Evolutionary conservation across 306 rosid species (phyloP).

Genomic region (Quercus suber): DNA sequence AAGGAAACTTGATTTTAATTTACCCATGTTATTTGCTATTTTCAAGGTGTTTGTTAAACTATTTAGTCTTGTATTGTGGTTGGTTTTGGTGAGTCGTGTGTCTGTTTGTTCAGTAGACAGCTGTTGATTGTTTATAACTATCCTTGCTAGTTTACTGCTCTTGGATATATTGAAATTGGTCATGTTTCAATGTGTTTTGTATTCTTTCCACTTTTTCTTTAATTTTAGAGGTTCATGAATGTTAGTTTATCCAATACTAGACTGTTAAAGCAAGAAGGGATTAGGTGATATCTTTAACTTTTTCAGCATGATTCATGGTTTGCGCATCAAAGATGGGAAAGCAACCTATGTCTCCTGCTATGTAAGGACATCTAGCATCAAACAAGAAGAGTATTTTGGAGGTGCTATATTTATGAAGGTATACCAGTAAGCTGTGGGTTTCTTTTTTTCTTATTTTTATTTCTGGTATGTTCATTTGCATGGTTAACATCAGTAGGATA

Average conservation of each 20-base stretch:
- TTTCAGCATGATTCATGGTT: slow-evolving; percentile 95
- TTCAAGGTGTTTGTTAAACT: no score
- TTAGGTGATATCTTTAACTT: slow-evolving; percentile 16
- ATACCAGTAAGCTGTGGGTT: not conserved
- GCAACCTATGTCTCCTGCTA: slow-evolving; percentile 85
- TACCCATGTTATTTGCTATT: not conserved
- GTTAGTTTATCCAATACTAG: not conserved
- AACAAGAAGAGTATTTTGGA: slow-evolving; percentile 89
- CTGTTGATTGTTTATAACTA: no score
- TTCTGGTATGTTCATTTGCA: not conserved
- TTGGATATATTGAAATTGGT: not conserved
- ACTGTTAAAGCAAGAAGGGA: slow-evolving; percentile 1
- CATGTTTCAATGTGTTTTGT: not conserved
- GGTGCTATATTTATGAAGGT: slow-evolving; percentile 89
- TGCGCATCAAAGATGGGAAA: slow-evolving; percentile 95
- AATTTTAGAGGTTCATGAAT: not conserved
- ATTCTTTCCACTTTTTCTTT: not conserved
- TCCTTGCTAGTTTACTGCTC: not conserved
- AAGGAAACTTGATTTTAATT: not conserved
- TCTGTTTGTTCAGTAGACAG: not conserved
- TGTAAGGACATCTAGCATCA: slow-evolving; percentile 79
- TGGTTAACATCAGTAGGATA: not conserved
- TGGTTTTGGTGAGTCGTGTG: no score
- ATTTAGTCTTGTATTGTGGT: no score
- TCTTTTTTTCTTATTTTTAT: not conserved